These are phyloP conservation scores for Claviceps africana DNA, from an alignment of 2,329 filamentous ascomycete genomes.

Conservation along the genomic window DNA sequence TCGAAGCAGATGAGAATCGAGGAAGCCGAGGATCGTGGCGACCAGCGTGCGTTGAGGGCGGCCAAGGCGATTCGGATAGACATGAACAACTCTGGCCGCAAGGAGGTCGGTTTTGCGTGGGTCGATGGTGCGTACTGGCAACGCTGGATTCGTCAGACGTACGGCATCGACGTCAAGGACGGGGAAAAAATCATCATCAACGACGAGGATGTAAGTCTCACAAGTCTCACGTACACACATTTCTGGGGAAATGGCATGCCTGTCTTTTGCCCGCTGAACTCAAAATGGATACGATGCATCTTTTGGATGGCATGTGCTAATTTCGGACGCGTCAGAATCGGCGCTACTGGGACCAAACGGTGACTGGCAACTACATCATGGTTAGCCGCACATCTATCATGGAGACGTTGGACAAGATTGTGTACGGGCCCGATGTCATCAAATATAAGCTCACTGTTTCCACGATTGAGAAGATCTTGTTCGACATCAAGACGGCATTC, in stretches of 20 bases:
- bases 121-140: conserved; percentile 97
- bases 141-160: conserved; percentile 88
- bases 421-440: conserved; percentile 55
- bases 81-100: conserved; percentile 75
- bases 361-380: conserved; percentile 78
- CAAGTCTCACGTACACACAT: no score
- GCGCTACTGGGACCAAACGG: conserved; percentile 86
- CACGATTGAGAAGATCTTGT: conserved; percentile 56
- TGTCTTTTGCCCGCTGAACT: no score
- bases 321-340: conserved; percentile 50
- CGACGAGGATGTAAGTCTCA: conserved; percentile 88
- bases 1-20: conserved; percentile 92
- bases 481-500: conserved; percentile 46
- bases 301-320: not conserved
- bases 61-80: conserved; percentile 88
- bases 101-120: conserved; percentile 91
- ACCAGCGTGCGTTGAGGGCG: conserved; percentile 70
- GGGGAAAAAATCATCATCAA: conserved; percentile 93
- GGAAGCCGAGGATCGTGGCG: conserved; percentile 85
- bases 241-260: not conserved
- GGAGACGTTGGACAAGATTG: conserved; percentile 65
- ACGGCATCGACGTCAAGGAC: conserved; percentile 75
- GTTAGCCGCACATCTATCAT: conserved; percentile 82
- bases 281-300: not conserved
- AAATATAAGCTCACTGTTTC: conserved; percentile 66